phyloP scores from a whole-genome alignment of 495 filamentous ascomycete genomes.

The Penicillium mononematosum region DNA sequence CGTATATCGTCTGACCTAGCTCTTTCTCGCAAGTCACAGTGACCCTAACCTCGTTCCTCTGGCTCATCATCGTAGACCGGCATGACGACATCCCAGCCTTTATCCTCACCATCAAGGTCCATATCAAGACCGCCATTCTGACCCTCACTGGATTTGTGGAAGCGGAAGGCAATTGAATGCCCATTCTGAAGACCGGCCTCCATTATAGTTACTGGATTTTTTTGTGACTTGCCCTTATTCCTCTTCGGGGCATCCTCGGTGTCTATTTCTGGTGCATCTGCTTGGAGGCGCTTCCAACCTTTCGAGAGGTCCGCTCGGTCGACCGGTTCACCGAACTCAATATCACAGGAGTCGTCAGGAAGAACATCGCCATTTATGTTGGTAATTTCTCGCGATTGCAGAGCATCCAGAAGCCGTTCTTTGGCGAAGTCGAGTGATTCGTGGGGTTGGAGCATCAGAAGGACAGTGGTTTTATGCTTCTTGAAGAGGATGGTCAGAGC shows the following conservation, averaged over 20 bases:
- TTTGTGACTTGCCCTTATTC: conserved; percentile 39
- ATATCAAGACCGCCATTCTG: conserved; percentile 27
- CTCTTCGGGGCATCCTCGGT: conserved; percentile 34
- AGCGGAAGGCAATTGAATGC: conserved; percentile 67
- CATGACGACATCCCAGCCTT: conserved; percentile 63
- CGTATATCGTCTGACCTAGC: not conserved
- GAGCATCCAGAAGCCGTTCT: conserved; percentile 58
- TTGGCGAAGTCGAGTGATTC: conserved; percentile 61
- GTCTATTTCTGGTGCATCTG: conserved; percentile 32
- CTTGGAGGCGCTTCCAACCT: conserved; percentile 56
- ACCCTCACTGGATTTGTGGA: conserved; percentile 35
- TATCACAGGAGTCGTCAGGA: conserved; percentile 47
- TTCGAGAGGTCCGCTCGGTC: conserved; percentile 55
- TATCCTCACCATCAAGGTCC: conserved; percentile 49
- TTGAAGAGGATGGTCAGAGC: conserved; percentile 75
- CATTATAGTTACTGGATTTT: conserved; percentile 40
- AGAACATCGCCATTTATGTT: conserved; percentile 48
- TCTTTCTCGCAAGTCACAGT: not conserved
- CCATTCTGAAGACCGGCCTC: conserved; percentile 57
- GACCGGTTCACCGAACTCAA: conserved; percentile 54
- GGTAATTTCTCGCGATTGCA: conserved; percentile 41
- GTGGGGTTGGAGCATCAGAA: conserved; percentile 64
- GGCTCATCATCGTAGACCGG: conserved; percentile 60
- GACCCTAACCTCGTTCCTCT: conserved; percentile 15
- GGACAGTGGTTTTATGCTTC: conserved; percentile 71